Base-by-base conservation (phyloP, 2,329 filamentous ascomycete genomes). In the Aureobasidium subglaciale region DNA sequence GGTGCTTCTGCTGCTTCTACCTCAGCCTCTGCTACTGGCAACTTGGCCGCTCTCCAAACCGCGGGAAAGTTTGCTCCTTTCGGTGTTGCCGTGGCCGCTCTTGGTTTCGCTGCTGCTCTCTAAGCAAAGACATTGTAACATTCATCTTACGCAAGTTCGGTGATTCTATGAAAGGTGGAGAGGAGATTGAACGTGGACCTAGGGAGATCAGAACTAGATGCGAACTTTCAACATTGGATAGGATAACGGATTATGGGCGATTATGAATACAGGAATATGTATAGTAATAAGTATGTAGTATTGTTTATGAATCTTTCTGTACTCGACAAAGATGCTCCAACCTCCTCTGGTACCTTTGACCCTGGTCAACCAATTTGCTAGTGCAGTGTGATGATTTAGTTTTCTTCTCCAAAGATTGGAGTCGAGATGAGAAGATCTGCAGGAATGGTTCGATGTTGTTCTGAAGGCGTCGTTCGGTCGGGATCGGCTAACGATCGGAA, bases 71-170 rank as follows among this genome's bases (percentile, higher is more conserved):
- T 25, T 9, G 42, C 42, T 22, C 27, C 42, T n/a, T 45, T 32
- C 16, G 45, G 30, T 25, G 45, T 49, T 20, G 45, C 45, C 18
- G 15, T 49, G 10, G 45, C 45, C 45, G 45, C 45, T 18, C 45
- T 49, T 20, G 45, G 45, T 49, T 37, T 49, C 30, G 45, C 45
- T 37, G 45, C 45, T 35, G 45, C 30, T 5, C 30, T 49, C 9
- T 49, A 37, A 49, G 45, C 20, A 13, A 15, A 11, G 16, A 22
- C 15, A 27, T 5, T 16, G 1, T 27, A 24, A 16, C 11, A 11
- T 29, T 11, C 11, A 11, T 29, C 11, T n/a, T n/a, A n/a, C n/a
- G n/a, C n/a, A n/a, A 15, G 5, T 6, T 45, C 11, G 13, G 2
- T 10, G 20, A 4, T 6, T 30, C 8, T 9, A 9, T 30, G 3